Conservation (phyloP, 768 basidiomycete species). For the button mushroom (Agaricus bisporus) region DNA sequence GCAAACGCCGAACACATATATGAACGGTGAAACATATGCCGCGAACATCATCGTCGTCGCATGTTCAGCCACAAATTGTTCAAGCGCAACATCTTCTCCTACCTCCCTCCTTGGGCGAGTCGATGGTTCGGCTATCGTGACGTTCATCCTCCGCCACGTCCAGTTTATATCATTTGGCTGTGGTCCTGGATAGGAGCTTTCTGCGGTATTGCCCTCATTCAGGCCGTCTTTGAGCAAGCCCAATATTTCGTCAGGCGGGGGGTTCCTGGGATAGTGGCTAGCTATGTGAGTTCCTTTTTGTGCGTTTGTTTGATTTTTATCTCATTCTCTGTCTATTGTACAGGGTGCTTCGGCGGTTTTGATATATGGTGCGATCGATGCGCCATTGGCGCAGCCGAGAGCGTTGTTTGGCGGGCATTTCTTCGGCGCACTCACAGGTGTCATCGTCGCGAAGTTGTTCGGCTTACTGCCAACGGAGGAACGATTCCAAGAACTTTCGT, state of each 20-base stretch:
- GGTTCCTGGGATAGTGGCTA: conserved; percentile 42
- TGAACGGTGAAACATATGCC: no score
- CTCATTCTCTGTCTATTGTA: not conserved
- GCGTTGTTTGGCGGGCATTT: conserved; percentile 47
- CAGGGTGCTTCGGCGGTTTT: conserved; percentile 53
- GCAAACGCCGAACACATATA: no score
- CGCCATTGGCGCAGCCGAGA: conserved; percentile 48
- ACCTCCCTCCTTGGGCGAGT: conserved; percentile 29
- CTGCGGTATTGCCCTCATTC: conserved; percentile 41
- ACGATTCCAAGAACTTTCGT: conserved; percentile 36
- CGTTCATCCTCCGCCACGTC: conserved; percentile 22
- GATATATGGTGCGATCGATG: conserved; percentile 47
- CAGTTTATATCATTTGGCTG: conserved; percentile 34
- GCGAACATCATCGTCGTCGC: no score
- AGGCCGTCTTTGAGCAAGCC: conserved; percentile 42
- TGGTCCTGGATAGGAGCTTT: conserved; percentile 53
- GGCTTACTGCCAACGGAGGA: conserved; percentile 35
- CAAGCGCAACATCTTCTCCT: conserved; percentile 21
- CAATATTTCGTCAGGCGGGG: conserved; percentile 39
- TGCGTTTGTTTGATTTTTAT: not conserved
- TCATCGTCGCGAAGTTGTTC: conserved; percentile 48
- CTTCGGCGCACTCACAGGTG: conserved; percentile 40
- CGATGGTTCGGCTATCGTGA: conserved; percentile 42
- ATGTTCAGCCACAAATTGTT: not conserved
- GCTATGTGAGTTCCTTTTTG: conserved; percentile 31